Base-by-base conservation (phyloP, 495 filamentous ascomycete species). In the Podospora anserina region DNA sequence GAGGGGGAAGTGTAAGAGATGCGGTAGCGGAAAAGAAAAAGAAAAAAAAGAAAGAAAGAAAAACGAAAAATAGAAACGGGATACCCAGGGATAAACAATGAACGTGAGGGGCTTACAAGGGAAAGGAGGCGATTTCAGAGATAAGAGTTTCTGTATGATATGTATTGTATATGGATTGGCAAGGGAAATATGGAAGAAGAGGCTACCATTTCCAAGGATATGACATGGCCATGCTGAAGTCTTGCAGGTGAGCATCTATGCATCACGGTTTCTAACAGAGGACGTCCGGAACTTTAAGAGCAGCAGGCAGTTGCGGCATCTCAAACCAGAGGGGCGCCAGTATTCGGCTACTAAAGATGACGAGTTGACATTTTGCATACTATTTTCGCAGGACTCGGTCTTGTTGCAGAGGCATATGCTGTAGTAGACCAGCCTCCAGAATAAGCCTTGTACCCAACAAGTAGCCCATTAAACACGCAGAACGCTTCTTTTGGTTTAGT, bases 1-100 rank as follows among this genome's bases (percentile, higher is more conserved):
- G 74, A 77, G 68, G 71, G 64, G 32, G 61, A 13, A 13, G 39
- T 49, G 39, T 49, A 49, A 49, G 61, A 7, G 30, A 32, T 30
- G 13, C 13, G n/a, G 64, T 6, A 63, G 60, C 34, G 3, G 15
- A 15, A 16, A 44, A 59, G n/a, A 26, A 15, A 15, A 9, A 39
- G 1, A 20, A 15, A 20, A 56, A 59, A 27, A 26, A 4, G 16
- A 7, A 58, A 20, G 27, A 6, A 28, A n/a, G 59, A 11, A 30
- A 49, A 56, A 55, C 59, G 66, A 34, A 68, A 32, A 44, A 61
- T 11, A 61, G 5, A 60, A 27, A 61, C 5, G 27, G 59, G 59
- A 20, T 49, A 49, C 39, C 39, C 39, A 49, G 39, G 13, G 39
- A 49, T 7, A 0, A 32, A 7, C 39, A 49, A 49, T 49, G 39